These are phyloP conservation scores for Naganishia vaughanmartiniae DNA, from an alignment of 768 basidiomycete genomes.

Conservation along the genomic window DNA sequence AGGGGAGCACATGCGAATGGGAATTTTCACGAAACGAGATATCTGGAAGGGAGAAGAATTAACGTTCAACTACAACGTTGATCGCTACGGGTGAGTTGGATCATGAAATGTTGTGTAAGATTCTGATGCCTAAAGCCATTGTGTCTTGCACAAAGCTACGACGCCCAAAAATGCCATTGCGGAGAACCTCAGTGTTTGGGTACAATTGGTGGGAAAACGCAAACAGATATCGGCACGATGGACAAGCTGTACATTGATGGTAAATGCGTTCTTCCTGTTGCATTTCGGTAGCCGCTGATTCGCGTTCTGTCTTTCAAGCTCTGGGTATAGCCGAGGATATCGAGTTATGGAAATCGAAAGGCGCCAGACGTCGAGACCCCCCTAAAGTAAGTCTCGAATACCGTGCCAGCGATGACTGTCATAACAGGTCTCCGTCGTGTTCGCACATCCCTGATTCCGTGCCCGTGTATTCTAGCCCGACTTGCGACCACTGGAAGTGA, in stretches of 20 bases:
- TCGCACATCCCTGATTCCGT: not conserved
- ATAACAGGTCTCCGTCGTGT: too few relatives aligned
- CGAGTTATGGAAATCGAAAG: conserved; percentile 76
- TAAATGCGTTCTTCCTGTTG: conserved; percentile 48
- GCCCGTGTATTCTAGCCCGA: conserved; percentile 59
- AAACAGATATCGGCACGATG: conserved; percentile 91
- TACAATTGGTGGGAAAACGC: conserved; percentile 95
- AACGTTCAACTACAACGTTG: conserved; percentile 99
- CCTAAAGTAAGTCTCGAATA: conserved; percentile 95
- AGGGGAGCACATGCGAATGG: conserved; percentile 85
- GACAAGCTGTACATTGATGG: conserved; percentile 93
- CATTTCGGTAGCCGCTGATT: not conserved
- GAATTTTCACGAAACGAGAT: conserved; percentile 80
- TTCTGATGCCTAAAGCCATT: not conserved
- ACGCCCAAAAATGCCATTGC: conserved; percentile 90
- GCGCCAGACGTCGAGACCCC: conserved; percentile 80
- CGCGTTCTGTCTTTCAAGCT: conserved; percentile 57
- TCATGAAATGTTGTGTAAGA: not conserved
- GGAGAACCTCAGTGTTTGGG: conserved; percentile 94
- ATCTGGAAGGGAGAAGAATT: conserved; percentile 80
- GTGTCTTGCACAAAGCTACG: conserved; percentile 61
- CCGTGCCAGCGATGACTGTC: conserved; percentile 58
- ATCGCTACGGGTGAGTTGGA: conserved; percentile 83
- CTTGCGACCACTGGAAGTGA: conserved; percentile 69
- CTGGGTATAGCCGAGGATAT: conserved; percentile 92